A percentile compares a stretch with the other conserved stretches of the same genome.
phyloP scores from a whole-genome alignment of 2,329 filamentous ascomycete genomes.

The Phialocephala sp. region DNA sequence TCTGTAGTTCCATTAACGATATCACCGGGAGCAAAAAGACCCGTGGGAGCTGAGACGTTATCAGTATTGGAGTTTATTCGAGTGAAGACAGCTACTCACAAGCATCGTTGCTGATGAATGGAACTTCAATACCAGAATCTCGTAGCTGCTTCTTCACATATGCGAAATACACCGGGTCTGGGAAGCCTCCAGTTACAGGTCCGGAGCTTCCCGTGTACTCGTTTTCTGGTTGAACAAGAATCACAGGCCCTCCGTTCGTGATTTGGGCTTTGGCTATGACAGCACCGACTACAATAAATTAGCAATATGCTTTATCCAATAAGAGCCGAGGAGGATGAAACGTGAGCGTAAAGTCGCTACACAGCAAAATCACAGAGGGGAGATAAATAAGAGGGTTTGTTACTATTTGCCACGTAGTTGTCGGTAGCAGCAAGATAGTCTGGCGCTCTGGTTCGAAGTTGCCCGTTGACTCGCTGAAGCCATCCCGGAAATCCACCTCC shows the following conservation, averaged over 20 bases:
- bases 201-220: conserved; percentile 67
- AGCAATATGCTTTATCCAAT: no score
- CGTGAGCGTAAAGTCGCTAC: no score
- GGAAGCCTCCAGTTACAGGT: conserved; percentile 58
- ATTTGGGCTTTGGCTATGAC: conserved; percentile 79
- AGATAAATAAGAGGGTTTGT: no score
- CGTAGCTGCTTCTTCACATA: conserved; percentile 72
- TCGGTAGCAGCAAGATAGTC: conserved; percentile 71
- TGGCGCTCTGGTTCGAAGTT: conserved; percentile 65
- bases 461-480: conserved; percentile 71
- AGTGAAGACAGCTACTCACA: conserved; percentile 30
- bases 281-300: conserved; percentile 50
- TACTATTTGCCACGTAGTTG: conserved; percentile 56
- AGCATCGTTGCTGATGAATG: conserved; percentile 78
- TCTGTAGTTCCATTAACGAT: conserved; percentile 37
- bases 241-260: conserved; percentile 80
- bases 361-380: no score
- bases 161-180: conserved; percentile 71
- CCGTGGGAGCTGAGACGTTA: conserved; percentile 27
- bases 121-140: conserved; percentile 73
- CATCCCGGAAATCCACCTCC: conserved; percentile 84
- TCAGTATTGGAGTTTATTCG: conserved; percentile 9
- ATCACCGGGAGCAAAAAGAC: conserved; percentile 40
- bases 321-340: no score
- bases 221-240: conserved; percentile 82